phyloP scores from a whole-genome alignment of 2,329 filamentous ascomycete genomes.

The Anthostomella pinea region DNA sequence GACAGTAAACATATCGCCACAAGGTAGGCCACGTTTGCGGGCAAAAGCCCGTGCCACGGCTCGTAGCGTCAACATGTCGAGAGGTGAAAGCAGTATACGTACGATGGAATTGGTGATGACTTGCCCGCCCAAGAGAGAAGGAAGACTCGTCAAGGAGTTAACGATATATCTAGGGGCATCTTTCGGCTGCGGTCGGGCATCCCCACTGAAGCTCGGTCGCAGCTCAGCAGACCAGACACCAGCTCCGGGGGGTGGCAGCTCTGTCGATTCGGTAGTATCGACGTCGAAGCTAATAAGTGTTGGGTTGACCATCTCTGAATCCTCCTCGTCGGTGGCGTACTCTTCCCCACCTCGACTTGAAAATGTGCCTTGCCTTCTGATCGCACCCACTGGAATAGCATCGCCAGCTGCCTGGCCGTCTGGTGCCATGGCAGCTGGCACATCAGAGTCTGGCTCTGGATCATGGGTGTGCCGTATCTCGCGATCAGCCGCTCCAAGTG shows the following conservation, averaged over 20 bases:
- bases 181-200: constrained; percentile 30
- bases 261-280: constrained; percentile 52
- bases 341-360: constrained; percentile 45
- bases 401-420: constrained; percentile 31
- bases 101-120: constrained; percentile 44
- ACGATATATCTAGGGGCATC: constrained; percentile 40
- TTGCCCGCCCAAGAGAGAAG: constrained; percentile 45
- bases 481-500: constrained; percentile 29
- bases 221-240: constrained; percentile 59
- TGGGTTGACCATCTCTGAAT: constrained; percentile 51
- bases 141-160: constrained; percentile 50
- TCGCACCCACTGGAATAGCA: constrained; percentile 30
- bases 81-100: constrained; percentile 43
- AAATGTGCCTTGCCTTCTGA: constrained; percentile 45
- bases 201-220: constrained; percentile 44
- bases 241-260: constrained; percentile 46
- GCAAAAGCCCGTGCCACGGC: constrained; percentile 43
- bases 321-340: constrained; percentile 55
- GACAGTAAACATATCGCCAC: constrained; percentile 38
- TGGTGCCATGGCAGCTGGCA: constrained; percentile 24
- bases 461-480: constrained; percentile 28
- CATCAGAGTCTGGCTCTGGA: constrained; percentile 21
- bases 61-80: constrained; percentile 46
- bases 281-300: constrained; percentile 62
- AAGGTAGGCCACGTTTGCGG: constrained; percentile 36